Base-by-base conservation (phyloP, 2,329 filamentous ascomycete genomes). In the Neofusicoccum parvum region DNA sequence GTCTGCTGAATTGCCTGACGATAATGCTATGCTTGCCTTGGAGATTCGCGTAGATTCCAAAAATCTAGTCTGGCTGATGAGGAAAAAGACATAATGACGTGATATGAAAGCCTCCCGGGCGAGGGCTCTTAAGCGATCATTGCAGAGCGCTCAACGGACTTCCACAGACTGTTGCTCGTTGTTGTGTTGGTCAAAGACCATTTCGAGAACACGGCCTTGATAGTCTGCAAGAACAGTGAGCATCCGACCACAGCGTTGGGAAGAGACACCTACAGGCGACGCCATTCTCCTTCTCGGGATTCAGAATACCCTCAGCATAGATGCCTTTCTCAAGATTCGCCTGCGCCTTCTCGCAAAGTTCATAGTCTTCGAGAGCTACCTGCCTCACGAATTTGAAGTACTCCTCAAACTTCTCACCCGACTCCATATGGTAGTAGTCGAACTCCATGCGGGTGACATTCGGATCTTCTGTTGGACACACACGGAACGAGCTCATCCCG, bases 351-450 rank as follows among this genome's bases (percentile, higher is more conserved):
- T 87, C 85, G 69, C 85, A 87, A 0, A 87, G 75, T 72, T 86
- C 85, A 67, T 80, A 86, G 65, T 87, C 85, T 67, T 87, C 85
- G 66, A 85, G 71, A 0, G 84, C 84, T 3, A 87, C 85, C 67
- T 85, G 83, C 2, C 85, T 76, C 3, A 86, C 83, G 62, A 87
- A 87, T 48, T 80, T 82, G 70, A 79, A 87, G 68, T 87, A 87
- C 5, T 84, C 79, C 65, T 86, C 83, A 67, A 87, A 87, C 53
- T 82, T 81, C n/a, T 84, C 80, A 6, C 80, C 82, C 0, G 75
- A 77, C 39, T 80, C 81, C 36, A 78, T 68, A 65, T 87, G 83
- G 68, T 86, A 87, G 67, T 87, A 87, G 69, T 87, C 85, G 66
- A 87, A 87, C 69, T 86, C 84, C 84, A 86, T 86, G 14, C 82